These are phyloP conservation scores for Pseudocercospora crystallina DNA, from an alignment of 2,329 filamentous ascomycete genomes.

Conservation along the genomic window DNA sequence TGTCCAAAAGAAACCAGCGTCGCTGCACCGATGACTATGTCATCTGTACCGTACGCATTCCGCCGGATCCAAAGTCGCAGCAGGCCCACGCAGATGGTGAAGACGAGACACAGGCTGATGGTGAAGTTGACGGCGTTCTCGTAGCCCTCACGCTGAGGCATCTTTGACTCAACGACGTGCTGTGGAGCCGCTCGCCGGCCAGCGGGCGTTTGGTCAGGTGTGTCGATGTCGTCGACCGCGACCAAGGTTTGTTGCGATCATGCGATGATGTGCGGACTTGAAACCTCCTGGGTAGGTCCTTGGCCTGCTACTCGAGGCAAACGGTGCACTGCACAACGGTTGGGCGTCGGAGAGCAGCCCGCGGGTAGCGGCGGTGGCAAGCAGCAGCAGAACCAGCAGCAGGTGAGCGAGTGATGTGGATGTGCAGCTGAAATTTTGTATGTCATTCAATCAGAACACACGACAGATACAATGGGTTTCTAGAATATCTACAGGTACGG, in stretches of 20 bases:
- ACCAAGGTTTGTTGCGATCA: background rate
- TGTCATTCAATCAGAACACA: too few species aligned
- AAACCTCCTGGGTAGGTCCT: background rate
- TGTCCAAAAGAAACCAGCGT: conserved; percentile 32
- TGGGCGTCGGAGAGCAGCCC: too few species aligned
- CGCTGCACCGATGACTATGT: conserved; percentile 30
- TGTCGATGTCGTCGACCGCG: background rate
- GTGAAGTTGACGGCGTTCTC: conserved; percentile 30
- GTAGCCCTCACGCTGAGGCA: conserved; percentile 28
- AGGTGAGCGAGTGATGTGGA: too few species aligned
- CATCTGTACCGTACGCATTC: conserved; percentile 31
- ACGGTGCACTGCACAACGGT: too few species aligned
- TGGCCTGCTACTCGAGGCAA: too few species aligned
- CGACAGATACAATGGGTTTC: too few species aligned
- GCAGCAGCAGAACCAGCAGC: too few species aligned
- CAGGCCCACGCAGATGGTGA: conserved; percentile 31
- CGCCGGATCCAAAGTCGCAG: conserved; percentile 33
- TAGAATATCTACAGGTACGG: too few species aligned
- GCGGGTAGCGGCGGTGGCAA: too few species aligned
- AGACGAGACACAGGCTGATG: conserved; percentile 34
- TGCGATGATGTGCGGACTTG: conserved; percentile 3
- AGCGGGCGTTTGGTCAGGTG: background rate
- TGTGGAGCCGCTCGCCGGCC: too few species aligned
- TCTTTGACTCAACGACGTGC: conserved; percentile 4
- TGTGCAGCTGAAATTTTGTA: too few species aligned